A percentile compares a stretch with the other conserved stretches of the same genome.
phyloP scores from a whole-genome alignment of 2,329 filamentous ascomycete genomes.

The Incumbomyces delicatus region DNA sequence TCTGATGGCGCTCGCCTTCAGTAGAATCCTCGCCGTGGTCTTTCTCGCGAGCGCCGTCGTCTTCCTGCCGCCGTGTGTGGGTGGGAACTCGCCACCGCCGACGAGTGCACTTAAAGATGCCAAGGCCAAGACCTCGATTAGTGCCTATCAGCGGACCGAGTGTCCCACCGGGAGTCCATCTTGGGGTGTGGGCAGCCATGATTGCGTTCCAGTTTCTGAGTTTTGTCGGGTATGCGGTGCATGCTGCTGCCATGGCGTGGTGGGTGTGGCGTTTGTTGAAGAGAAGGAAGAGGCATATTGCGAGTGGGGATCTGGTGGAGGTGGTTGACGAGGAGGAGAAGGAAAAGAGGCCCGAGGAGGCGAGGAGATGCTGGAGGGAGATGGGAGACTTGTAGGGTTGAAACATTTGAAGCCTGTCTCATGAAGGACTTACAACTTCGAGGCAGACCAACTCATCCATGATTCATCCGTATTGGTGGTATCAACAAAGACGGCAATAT shows the following conservation, averaged over 20 bases:
- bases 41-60: conserved; percentile 15
- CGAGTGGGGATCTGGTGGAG: conserved; percentile 14
- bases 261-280: conserved; percentile 12
- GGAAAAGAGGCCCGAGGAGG: conserved; percentile 16
- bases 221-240: conserved; percentile 12
- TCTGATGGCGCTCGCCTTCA: conserved; percentile 17
- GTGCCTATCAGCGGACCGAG: conserved; percentile 13
- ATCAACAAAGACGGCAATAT: no score
- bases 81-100: not conserved
- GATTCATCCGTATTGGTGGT: no score
- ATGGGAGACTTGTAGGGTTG: conserved; percentile 7
- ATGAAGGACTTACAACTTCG: no score
- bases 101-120: no score
- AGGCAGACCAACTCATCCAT: no score
- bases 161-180: conserved; percentile 12
- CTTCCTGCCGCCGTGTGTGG: conserved; percentile 13
- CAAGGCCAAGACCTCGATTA: not conserved
- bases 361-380: conserved; percentile 17
- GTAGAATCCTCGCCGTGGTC: conserved; percentile 8
- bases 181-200: conserved; percentile 16
- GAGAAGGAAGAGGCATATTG: conserved; percentile 8
- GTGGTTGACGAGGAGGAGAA: conserved; percentile 17
- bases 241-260: conserved; percentile 17
- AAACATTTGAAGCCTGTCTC: no score
- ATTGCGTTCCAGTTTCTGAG: conserved; percentile 17